Conservation (phyloP, 805 yeast genomes). For the Ogataea polymorpha region DNA sequence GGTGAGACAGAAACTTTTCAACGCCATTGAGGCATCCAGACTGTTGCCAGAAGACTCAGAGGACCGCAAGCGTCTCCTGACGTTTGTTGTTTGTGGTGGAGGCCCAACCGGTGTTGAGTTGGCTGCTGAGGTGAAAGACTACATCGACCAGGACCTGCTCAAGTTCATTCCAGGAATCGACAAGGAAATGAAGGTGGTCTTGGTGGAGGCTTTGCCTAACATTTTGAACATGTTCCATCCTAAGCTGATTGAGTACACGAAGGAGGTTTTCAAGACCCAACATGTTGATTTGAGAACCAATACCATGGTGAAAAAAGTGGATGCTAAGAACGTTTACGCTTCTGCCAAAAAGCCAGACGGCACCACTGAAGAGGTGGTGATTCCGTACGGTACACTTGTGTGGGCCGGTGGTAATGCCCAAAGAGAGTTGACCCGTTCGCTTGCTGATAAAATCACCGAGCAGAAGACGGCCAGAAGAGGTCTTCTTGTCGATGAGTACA, state of each 20-base stretch:
- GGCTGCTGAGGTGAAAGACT: conserved; percentile 93
- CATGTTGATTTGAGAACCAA: conserved; percentile 74
- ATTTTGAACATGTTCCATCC: conserved; percentile 72
- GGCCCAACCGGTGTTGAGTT: conserved; percentile 98
- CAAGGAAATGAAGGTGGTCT: conserved; percentile 73
- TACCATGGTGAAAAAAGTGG: conserved; percentile 85
- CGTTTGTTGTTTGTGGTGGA: conserved; percentile 92
- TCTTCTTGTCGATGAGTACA: conserved; percentile 72
- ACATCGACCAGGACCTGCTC: conserved; percentile 82
- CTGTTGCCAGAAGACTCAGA: conserved; percentile 64
- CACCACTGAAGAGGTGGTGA: conserved; percentile 46
- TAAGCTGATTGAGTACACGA: conserved; percentile 71
- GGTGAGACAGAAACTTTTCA: conserved; percentile 78
- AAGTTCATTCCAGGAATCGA: conserved; percentile 87
- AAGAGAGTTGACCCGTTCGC: conserved; percentile 64
- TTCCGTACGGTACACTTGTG: conserved; percentile 87
- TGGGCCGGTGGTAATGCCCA: conserved; percentile 98
- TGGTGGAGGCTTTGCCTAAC: conserved; percentile 88
- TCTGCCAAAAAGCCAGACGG: conserved; percentile 67
- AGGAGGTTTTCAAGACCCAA: conserved; percentile 62
- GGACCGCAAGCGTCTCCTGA: conserved; percentile 79
- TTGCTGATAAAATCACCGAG: conserved; percentile 65
- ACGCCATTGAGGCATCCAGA: conserved; percentile 82
- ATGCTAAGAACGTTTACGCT: conserved; percentile 64
- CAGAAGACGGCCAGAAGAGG: conserved; percentile 88